A percentile compares a stretch with the other conserved stretches of the same genome.
These are phyloP conservation scores for Limnanthes douglasii DNA, from an alignment of 345 rosid species.

Conservation along the genomic window DNA sequence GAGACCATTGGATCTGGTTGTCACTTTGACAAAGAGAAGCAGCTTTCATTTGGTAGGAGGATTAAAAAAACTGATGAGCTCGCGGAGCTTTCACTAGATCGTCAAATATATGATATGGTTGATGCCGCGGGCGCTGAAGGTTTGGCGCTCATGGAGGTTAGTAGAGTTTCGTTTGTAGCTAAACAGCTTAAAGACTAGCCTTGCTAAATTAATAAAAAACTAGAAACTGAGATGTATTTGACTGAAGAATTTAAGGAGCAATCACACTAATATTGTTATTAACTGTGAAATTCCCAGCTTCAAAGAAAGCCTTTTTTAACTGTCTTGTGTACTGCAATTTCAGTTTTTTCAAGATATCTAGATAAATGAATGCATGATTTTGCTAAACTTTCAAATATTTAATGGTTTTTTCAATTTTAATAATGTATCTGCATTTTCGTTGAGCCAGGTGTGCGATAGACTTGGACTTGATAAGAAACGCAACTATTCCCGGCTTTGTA, in stretches of 20 bases:
- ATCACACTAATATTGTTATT: too few relatives aligned
- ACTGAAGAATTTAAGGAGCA: too few relatives aligned
- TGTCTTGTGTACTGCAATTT: too few relatives aligned
- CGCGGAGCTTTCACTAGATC: conserved; percentile 66
- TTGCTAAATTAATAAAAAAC: too few relatives aligned
- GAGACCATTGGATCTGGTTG: conserved; percentile 17
- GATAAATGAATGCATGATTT: not conserved
- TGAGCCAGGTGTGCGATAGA: conserved; percentile 59
- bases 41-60: conserved; percentile 59
- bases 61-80: conserved; percentile 44
- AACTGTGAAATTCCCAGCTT: too few relatives aligned
- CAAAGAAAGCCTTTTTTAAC: too few relatives aligned
- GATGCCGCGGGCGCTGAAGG: conserved; percentile 70
- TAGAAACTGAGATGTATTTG: too few relatives aligned
- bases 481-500: conserved; percentile 50
- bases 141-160: conserved; percentile 57
- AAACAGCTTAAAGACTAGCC: too few relatives aligned
- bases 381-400: not conserved
- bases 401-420: not conserved
- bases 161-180: conserved; percentile 5
- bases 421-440: conserved; percentile 7
- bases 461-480: conserved; percentile 78
- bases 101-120: conserved; percentile 79
- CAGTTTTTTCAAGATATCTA: conserved; percentile 5
- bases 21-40: conserved; percentile 21